Conservation (phyloP, 2,329 filamentous ascomycete species). For the Fusarium nurragi region DNA sequence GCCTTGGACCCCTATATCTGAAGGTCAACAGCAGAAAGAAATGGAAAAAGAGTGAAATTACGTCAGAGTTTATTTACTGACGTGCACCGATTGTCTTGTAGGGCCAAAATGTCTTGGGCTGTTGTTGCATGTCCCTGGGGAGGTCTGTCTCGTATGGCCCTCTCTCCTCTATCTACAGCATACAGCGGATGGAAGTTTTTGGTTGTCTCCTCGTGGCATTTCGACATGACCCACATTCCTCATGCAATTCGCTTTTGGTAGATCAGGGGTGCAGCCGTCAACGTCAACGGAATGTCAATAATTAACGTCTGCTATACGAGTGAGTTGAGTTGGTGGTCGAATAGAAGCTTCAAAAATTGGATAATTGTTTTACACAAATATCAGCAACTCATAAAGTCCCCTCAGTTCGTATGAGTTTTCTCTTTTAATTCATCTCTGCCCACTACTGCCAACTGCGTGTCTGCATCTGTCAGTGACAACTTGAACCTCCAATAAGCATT, state of each 20-base stretch:
- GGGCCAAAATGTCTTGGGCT: neutral
- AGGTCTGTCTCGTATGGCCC: neutral
- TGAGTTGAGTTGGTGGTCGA: neutral
- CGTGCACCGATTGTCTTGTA: neutral
- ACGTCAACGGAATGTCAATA: neutral
- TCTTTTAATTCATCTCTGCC: neutral
- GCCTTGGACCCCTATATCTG: conserved; percentile 16
- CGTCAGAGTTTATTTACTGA: conserved; percentile 23
- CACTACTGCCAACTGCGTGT: neutral
- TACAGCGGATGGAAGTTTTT: neutral
- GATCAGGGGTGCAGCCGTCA: conserved; percentile 20
- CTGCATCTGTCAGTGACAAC: neutral
- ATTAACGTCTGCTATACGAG: neutral
- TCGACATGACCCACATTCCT: conserved; percentile 15
- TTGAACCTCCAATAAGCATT: conserved; percentile 15
- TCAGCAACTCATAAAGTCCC: neutral
- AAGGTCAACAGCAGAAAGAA: neutral
- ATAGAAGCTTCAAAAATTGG: neutral
- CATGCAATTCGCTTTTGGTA: conserved; percentile 9
- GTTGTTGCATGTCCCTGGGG: neutral
- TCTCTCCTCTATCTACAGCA: neutral
- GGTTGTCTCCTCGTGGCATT: neutral
- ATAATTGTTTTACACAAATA: too few species aligned
- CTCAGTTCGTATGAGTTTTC: neutral
- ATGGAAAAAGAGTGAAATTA: conserved; percentile 14